Evolutionary conservation across 2,329 filamentous ascomycete genomes (phyloP), one percentile per base, ranked within the genome.

Genomic region (Fusarium sp.): DNA sequence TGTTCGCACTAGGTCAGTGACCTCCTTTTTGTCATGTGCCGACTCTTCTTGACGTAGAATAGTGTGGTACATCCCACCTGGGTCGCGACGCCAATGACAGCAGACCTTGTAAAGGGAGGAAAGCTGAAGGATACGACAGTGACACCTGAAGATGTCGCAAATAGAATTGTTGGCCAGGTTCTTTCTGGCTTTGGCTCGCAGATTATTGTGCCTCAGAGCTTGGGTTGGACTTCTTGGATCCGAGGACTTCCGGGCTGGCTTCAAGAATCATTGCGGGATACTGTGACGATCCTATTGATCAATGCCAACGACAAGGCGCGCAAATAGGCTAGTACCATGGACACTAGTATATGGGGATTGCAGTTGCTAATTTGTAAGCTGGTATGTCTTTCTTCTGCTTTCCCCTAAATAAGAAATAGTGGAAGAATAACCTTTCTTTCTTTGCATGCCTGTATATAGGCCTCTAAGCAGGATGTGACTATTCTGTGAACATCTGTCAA

Each of bases 1-100:
- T 37, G 85, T 92, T 14, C 80, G 88, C 19, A 90, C 88, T 2
- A 83, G 90, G 27, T 66, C 4, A 52, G 40, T 45, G 23, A 19
- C 20, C 3, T 33, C 19, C 33, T 4, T 8, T 15, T 19, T 2
- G 1, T 20, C 4, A 19, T 14, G 10, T 7, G 3, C 3, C 27
- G 3, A 11, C 4, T 33, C 6, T 14, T 6, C 9, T 43, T 52
- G 10, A 39, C 25, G 13, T 0, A 6, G 7, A 3, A 13, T 19
- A 67, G 67, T 46, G 71, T 89, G 7, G 82, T 91, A 45, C 87
- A 85, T 62, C 88, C 86, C 73, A 71, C 49, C 2, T 71, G 62
- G 63, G 68, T 71, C 17, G 27, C 45, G 17, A 73, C 64, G 1
- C 68, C 68, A 13, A 37, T 72, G 35, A 68, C 62, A 22, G 56